Percentiles rank a stretch among this genome's conserved stretches.
Conservation (phyloP, 2,329 filamentous ascomycete species). For the Aquanectria penicillioides region DNA sequence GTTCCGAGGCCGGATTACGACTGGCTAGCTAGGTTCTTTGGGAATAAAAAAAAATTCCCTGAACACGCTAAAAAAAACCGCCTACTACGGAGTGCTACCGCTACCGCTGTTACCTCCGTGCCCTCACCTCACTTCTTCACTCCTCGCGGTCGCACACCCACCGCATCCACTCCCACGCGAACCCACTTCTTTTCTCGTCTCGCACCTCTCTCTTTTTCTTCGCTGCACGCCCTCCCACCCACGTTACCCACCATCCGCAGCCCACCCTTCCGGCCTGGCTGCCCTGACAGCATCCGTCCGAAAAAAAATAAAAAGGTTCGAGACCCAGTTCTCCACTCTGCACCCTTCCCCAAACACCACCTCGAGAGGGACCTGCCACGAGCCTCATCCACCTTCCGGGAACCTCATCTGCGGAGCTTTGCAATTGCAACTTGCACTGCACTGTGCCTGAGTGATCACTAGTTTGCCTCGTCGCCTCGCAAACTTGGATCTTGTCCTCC, state of each 20-base stretch:
- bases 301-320: slow-evolving; percentile 55
- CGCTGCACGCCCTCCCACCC: slow-evolving; percentile 33
- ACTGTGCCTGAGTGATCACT: slow-evolving; percentile 32
- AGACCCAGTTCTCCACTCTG: slow-evolving; percentile 58
- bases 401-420: slow-evolving; percentile 45
- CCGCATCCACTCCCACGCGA: slow-evolving; percentile 28
- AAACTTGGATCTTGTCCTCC: slow-evolving; percentile 30
- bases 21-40: slow-evolving; percentile 12
- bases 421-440: slow-evolving; percentile 36
- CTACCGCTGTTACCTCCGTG: slow-evolving; percentile 19
- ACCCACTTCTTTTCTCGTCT: slow-evolving; percentile 38
- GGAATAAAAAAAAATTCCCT: slow-evolving; percentile 16
- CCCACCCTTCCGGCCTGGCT: slow-evolving; percentile 43
- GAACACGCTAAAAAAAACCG: slow-evolving; percentile 18
- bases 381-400: slow-evolving; percentile 53
- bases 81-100: slow-evolving; percentile 19
- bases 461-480: slow-evolving; percentile 31
- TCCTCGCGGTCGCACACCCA: slow-evolving; percentile 31
- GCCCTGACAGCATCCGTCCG: slow-evolving; percentile 42
- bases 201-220: slow-evolving; percentile 31
- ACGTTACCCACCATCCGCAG: slow-evolving; percentile 36
- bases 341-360: slow-evolving; percentile 58
- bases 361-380: slow-evolving; percentile 52
- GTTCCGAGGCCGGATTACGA: slow-evolving; percentile 12
- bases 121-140: slow-evolving; percentile 29